Conservation (phyloP, 306 rosid genomes). For the Pterocarpus macrocarpus region DNA sequence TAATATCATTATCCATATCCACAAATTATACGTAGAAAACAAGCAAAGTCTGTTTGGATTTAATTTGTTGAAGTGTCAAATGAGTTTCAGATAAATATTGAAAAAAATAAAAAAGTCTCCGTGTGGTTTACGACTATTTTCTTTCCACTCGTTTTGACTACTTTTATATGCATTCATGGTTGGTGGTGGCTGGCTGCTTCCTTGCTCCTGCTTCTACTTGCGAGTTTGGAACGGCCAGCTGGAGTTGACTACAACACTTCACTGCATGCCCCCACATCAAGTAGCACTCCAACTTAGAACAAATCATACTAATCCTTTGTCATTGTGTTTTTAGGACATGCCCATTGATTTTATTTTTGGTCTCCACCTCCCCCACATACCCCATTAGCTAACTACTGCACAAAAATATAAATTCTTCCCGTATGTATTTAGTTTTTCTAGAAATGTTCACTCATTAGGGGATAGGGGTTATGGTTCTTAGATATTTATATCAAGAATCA, state of each 20-base stretch:
- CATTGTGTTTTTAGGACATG: constrained; percentile 25
- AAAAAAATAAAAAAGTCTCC: background rate
- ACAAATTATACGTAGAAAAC: constrained; percentile 11
- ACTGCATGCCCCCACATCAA: constrained; percentile 15
- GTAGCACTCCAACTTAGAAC: constrained; percentile 12
- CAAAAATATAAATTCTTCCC: too few species aligned
- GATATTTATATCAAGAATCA: too few species aligned
- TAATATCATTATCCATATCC: background rate
- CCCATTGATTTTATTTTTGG: background rate
- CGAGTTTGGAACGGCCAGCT: constrained; percentile 19
- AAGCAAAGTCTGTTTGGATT: constrained; percentile 42
- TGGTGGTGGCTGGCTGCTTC: constrained; percentile 31
- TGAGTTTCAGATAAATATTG: constrained; percentile 6
- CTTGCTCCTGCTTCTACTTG: background rate
- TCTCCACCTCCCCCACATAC: background rate
- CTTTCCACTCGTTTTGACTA: constrained; percentile 13
- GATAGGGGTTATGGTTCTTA: too few species aligned
- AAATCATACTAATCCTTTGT: constrained; percentile 29
- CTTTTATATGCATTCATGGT: background rate
- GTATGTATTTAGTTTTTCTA: too few species aligned
- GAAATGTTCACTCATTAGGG: background rate
- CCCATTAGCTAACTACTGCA: background rate
- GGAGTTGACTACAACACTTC: constrained; percentile 45
- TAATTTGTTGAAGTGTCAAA: constrained; percentile 34
- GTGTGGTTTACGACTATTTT: background rate